Evolutionary conservation across 768 basidiomycete species (phyloP).

Genomic region (Hortiboletus campestris): DNA sequence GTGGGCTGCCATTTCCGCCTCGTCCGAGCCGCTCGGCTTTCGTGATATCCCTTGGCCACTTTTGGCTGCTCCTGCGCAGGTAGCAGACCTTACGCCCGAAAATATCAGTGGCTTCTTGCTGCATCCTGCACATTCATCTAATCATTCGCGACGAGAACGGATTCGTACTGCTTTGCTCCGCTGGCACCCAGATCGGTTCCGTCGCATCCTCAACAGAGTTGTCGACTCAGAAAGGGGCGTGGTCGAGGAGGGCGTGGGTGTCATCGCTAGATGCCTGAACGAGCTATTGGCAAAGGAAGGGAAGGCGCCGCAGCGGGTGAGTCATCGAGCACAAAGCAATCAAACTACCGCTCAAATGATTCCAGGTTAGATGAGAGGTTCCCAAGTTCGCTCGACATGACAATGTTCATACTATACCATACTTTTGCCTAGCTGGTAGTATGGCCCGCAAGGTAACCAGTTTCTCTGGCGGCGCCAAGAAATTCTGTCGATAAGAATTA

Average conservation of each 20-base stretch:
- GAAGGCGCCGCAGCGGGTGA: slow-evolving; percentile 18
- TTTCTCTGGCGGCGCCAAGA: slow-evolving; percentile 19
- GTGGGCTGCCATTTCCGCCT: slow-evolving; percentile 53
- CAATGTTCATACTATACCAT: neutral
- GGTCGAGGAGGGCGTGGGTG: slow-evolving; percentile 64
- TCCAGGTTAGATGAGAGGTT: slow-evolving; percentile 20
- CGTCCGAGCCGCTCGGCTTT: slow-evolving; percentile 54
- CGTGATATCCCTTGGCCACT: slow-evolving; percentile 72
- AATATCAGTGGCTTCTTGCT: slow-evolving; percentile 61
- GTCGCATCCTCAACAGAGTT: slow-evolving; percentile 53
- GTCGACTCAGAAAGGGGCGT: slow-evolving; percentile 45
- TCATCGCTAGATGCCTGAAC: slow-evolving; percentile 66
- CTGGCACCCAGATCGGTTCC: slow-evolving; percentile 83
- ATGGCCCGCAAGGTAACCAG: slow-evolving; percentile 2
- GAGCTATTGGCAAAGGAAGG: slow-evolving; percentile 51
- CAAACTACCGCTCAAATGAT: neutral
- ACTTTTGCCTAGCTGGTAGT: neutral
- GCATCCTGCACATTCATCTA: slow-evolving; percentile 60
- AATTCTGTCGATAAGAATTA: slow-evolving; percentile 9
- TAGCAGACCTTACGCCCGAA: slow-evolving; percentile 52
- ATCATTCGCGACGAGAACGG: slow-evolving; percentile 60
- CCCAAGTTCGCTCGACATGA: neutral
- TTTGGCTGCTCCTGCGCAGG: slow-evolving; percentile 38
- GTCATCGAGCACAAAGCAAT: slow-evolving; percentile 2
- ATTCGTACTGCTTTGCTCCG: slow-evolving; percentile 64